Conservation (phyloP, 371 early-diverging fungal genomes). For the Hamiltosporidium tvaerminnensis region DNA sequence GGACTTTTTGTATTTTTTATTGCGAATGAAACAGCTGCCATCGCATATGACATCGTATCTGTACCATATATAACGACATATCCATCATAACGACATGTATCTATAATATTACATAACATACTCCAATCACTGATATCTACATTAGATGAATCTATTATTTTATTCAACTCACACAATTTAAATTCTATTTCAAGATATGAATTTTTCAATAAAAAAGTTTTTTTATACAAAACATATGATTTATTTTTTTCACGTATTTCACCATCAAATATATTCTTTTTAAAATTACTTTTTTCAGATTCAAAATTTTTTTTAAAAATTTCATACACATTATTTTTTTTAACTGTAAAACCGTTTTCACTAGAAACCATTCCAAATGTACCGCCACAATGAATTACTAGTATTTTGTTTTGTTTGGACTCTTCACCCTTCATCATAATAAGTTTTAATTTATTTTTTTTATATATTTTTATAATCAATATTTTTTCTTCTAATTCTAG, state of each 20-base stretch:
- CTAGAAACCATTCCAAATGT: background rate
- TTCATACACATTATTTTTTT: background rate
- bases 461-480: too few relatives aligned
- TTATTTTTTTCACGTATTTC: too few relatives aligned
- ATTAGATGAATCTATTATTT: background rate
- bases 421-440: too few relatives aligned
- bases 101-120: background rate
- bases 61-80: background rate
- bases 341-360: background rate
- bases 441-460: too few relatives aligned
- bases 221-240: too few relatives aligned
- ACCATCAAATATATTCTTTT: too few relatives aligned
- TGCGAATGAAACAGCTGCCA: background rate
- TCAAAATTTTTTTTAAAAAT: background rate
- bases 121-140: background rate
- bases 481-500: too few relatives aligned
- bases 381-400: constrained; percentile 1
- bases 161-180: too few relatives aligned
- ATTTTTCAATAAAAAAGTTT: too few relatives aligned
- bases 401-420: background rate
- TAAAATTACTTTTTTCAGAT: too few relatives aligned
- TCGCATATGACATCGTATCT: background rate
- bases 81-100: background rate
- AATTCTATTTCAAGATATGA: too few relatives aligned
- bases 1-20: background rate